phyloP scores from a whole-genome alignment of 352 stramenopile species.

The Salisapilia sapeloensis region DNA sequence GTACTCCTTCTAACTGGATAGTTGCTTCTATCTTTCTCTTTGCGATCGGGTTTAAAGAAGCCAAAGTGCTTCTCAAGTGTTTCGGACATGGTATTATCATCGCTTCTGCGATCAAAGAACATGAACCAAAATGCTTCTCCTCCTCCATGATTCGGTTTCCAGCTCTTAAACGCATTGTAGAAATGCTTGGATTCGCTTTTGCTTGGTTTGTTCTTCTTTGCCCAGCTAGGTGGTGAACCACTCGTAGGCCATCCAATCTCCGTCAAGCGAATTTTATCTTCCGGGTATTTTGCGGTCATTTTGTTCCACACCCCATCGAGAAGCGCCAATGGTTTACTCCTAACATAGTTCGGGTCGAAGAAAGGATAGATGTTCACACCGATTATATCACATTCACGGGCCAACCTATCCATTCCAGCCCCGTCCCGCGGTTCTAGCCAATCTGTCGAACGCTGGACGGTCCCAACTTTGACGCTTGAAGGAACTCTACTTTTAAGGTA shows the following conservation, averaged over 20 bases:
- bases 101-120: conserved; percentile 42
- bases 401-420: conserved; percentile 22
- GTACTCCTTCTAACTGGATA: too few relatives aligned
- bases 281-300: conserved; percentile 24
- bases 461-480: conserved; percentile 28
- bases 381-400: conserved; percentile 38
- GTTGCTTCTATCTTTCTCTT: too few relatives aligned
- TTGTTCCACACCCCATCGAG: conserved; percentile 39
- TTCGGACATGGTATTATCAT: conserved; percentile 23
- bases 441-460: conserved; percentile 47
- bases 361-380: conserved; percentile 75
- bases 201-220: conserved; percentile 25
- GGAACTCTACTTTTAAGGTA: conserved; percentile 12
- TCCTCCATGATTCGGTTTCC: conserved; percentile 20
- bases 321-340: conserved; percentile 17
- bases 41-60: conserved; percentile 39
- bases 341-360: conserved; percentile 39
- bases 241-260: conserved; percentile 43
- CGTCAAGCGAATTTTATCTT: conserved; percentile 37
- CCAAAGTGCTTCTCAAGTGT: conserved; percentile 61
- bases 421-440: conserved; percentile 17
- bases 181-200: conserved; percentile 26
- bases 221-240: conserved; percentile 12
- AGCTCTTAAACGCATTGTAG: conserved; percentile 48
- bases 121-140: conserved; percentile 66